Evolutionary conservation across 2,329 filamentous ascomycete species (phyloP), one percentile per base, ranked within the genome.

Genomic region (Xylaria sp.): DNA sequence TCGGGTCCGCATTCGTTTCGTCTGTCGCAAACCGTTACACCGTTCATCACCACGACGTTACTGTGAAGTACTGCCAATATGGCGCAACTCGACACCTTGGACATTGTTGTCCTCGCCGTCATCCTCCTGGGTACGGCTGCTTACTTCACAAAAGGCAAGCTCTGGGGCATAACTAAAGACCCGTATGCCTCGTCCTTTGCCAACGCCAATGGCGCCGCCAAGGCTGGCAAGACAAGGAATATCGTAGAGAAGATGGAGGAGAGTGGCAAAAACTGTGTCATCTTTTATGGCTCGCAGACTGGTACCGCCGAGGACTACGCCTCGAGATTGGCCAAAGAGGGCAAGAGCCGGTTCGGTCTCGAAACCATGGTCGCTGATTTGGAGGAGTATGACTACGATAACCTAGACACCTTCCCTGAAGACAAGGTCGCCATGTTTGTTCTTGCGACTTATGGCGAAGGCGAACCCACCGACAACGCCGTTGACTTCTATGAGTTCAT

Each of bases 401-500:
- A 94, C 78, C 87, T 99, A 72, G 95, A 99, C 81, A 86, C 90
- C 65, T 89, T 98, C 76, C 93, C 95, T 54, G 89, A 90, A 73
- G 94, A 98, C 82, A 97, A 98, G 83, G 83, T 99, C 62, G 93
- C 91, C 76, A 92, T 99, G 85, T 99, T 99, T 79, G 92, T 99
- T 68, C 88, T 99, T 72, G 96, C 96, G 62, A 99, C 97, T 43
- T 99, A 99, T 77, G 96, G 96, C 74, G 96, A 99, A 86, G 96
- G 96, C 72, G 97, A 99, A 83, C 96, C 96, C 54, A 99, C 97
- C 39, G 96, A 99, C 79, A 99, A 99, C 79, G 96, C 97, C 7
- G 96, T 98, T 72, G 96, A 99, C 76, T 99, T 99, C 84, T 98
- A 97, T 84, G 96, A 99, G 80, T 98, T 98, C 83, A 88, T 98